Base-by-base conservation (phyloP, 2,329 filamentous ascomycete genomes). In the Pestalotiopsis fici region DNA sequence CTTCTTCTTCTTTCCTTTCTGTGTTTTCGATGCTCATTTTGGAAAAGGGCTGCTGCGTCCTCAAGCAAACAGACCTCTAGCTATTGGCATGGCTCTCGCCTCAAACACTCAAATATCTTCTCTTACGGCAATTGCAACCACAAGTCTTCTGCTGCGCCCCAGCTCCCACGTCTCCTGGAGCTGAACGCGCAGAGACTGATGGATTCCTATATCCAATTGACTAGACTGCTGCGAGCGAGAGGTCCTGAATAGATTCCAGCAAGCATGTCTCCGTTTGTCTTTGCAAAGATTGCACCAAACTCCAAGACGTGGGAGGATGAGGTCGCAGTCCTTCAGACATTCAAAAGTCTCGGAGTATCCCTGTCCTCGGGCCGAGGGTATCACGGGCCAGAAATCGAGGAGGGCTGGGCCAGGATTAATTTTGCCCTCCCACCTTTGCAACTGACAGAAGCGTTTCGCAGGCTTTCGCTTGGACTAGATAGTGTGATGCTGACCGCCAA, bases 361-460 rank as follows among this genome's bases (percentile, higher is more conserved):
- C n/a, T n/a, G n/a, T n/a, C n/a, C n/a, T n/a, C n/a, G n/a, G n/a
- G n/a, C n/a, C n/a, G n/a, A n/a, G n/a, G n/a, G 18, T 69, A 69
- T 27, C 68, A 68, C 54, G 12, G 66, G 1, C 59, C 64, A 2
- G 68, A 69, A 39, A 23, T 13, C 31, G 66, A 63, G 28, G 66
- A 69, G 35, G 68, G 68, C 13, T 69, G 68, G 68, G 47, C 65
- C 13, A 37, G 68, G n/a, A 12, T 69, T 7, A 65, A 47, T 27
- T 69, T 69, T 37, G 68, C 68, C 4, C 31, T 67, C 12, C 13
- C 50, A 23, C 50, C 50, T 55, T n/a, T 7, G 23, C 50, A 55
- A 25, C 23, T 55, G 50, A 55, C 50, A n/a, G 50, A 55, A 25
- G 5, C 50, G 18, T 18, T 55, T 55, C 5, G 50, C 50, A 55